Base-by-base conservation (phyloP, 805 yeast species). In the Candida ipomoeae region DNA sequence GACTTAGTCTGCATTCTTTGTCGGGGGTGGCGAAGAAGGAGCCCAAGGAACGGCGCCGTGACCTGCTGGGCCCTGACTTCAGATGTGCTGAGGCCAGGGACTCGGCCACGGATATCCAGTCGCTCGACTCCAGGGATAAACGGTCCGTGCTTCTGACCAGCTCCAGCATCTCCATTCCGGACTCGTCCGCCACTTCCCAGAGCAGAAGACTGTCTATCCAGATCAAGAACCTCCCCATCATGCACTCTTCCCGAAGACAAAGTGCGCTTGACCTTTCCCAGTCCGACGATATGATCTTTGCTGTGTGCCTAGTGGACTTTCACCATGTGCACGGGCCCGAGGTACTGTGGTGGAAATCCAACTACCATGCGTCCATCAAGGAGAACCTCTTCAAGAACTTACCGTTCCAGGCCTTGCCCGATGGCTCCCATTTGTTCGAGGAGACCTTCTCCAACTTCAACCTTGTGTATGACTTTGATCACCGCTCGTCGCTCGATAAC, bases 351-450 rank as follows among this genome's bases (percentile, higher is more conserved):
- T 88, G 97, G 89, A 62, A 62, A 46, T 76, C 84, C 18, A 82
- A 79, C 60, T 70, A 71, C 51, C 67, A 68, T 32, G 58, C 62
- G 2, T 69, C 48, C 56, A 56, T 13, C 49, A 53, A 6, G 47
- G 10, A 20, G 1, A 58, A 63, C 34, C 69, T 86, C 17, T 94
- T 97, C 91, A 90, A 94, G 10, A 83, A 85, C 61, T 68, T 94
- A 39, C 95, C 99, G 2, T 94, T 94, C 62, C 97, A 91, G 64
- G 96, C 97, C 1, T 71, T 94, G 20, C 98, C 99, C 0, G 99
- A 94, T 68, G 98, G 98, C 4, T 85, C 95, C 2, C 99, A 94
- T 65, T 77, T 91, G 20, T 92, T 84, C 63, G 96, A 90, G 63
- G 98, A 94, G 66, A 90, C 96, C 0, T 89, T 91, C 62, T 85